phyloP scores from a whole-genome alignment of 106 monocot species.

The Allium fistulosum region DNA sequence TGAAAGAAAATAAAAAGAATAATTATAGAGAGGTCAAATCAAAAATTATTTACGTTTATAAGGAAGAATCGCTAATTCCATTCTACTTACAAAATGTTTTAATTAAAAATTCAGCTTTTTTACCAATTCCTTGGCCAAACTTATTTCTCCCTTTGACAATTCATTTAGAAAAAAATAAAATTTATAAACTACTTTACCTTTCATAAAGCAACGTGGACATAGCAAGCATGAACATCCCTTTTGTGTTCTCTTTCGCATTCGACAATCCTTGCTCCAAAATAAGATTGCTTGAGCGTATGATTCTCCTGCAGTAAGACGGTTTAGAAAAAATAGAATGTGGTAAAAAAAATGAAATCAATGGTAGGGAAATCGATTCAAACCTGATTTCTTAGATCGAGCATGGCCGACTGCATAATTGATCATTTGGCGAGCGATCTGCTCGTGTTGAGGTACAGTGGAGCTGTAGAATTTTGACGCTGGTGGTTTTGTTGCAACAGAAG shows the following conservation, averaged over 20 bases:
- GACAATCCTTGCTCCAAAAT: slow-evolving; percentile 62
- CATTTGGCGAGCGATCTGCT: slow-evolving; percentile 41
- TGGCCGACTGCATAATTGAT: slow-evolving; percentile 49
- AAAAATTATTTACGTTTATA: no score
- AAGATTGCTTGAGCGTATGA: slow-evolving; percentile 45
- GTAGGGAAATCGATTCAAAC: slow-evolving; percentile 5
- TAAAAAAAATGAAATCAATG: neutral
- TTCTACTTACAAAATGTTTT: no score
- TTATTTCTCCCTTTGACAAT: no score
- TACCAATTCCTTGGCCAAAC: no score
- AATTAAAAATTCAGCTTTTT: no score
- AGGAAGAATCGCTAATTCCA: no score
- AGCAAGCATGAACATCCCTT: slow-evolving; percentile 43
- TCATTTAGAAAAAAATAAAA: neutral
- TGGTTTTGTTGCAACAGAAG: neutral
- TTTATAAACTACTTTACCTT: slow-evolving; percentile 24
- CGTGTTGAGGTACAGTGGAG: slow-evolving; percentile 14
- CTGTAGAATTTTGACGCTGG: slow-evolving; percentile 9
- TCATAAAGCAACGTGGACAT: slow-evolving; percentile 78
- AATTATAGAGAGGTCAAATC: no score
- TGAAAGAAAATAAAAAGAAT: no score
- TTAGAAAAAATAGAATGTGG: neutral
- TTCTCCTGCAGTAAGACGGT: slow-evolving; percentile 16
- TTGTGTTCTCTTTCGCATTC: slow-evolving; percentile 24
- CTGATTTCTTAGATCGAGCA: slow-evolving; percentile 47